Evolutionary conservation across 495 filamentous ascomycete species (phyloP), one percentile per base, ranked within the genome.

Genomic region (Penicillium coprophilum): DNA sequence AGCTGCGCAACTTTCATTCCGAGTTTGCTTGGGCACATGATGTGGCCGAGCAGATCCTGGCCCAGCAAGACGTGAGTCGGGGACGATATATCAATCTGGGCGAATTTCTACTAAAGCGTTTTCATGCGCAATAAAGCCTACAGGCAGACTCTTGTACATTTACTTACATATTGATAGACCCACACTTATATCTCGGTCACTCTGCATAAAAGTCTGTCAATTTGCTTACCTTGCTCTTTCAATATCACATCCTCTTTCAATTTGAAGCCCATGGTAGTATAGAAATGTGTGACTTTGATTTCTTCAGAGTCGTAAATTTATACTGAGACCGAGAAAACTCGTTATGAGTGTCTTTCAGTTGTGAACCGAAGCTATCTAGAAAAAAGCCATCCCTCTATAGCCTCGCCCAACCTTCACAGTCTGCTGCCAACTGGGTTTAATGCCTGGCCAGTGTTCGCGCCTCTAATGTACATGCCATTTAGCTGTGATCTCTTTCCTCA

Each of bases 1-100:
- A 74, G 44, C 51, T 71, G 19, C 65, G 68, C 11, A 53, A 65
- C 11, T 62, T 60, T 27, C 66, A 77, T 39, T 72, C 68, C 0
- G 74, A 74, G 40, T 71, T 69, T 41, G 28, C 51, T 0, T 74
- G 71, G 71, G 71, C 68, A 1, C 69, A 71, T 32, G 64, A 67
- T 6, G 40, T 77, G 1, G 69, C 66, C 17, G 71, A 75, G 36
- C 63, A 71, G 21, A 54, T 75, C 9, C 47, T 77, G 9, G 66
- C 63, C 19, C 62, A 52, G 32, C 72, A 77, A 54, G 65, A 73
- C 19, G 38, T 56, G 32, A 63, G 53, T 41, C 58, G 57, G 31
- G 68, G 68, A 19, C 45, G 57, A 38, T 67, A 70, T 48, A 67
- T 62, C 0, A 69, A 77, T 61, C 39, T 77, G 41, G 71, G 66